Percentiles rank a stretch among this genome's conserved stretches.
These are phyloP conservation scores for Alternaria tenuissima DNA, from an alignment of 2,329 filamentous ascomycete genomes.

Conservation along the genomic window DNA sequence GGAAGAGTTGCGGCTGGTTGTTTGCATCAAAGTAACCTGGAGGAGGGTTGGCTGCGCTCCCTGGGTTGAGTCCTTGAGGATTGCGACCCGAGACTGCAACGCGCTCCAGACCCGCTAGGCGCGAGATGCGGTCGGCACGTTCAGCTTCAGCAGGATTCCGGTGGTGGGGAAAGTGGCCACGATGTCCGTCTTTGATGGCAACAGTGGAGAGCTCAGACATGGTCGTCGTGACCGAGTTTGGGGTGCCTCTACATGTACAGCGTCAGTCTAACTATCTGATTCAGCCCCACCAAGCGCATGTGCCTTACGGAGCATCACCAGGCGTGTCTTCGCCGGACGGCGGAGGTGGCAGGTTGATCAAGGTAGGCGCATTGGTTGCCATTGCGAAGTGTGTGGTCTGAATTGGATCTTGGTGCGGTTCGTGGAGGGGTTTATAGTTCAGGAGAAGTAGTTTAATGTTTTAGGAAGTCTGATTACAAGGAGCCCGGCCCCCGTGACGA, in stretches of 20 bases:
- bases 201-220: constrained; percentile 91
- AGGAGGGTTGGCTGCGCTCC: constrained; percentile 49
- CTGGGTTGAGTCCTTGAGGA: constrained; percentile 56
- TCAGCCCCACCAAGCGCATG: constrained; percentile 15
- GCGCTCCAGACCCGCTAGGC: constrained; percentile 88
- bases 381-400: constrained; percentile 29
- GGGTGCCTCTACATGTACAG: constrained; percentile 73
- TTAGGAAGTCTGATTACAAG: constrained; percentile 6
- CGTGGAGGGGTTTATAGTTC: constrained; percentile 11
- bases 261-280: constrained; percentile 24
- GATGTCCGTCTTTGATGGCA: constrained; percentile 95
- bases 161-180: constrained; percentile 74
- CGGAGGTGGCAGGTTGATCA: constrained; percentile 85
- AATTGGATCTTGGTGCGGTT: background rate
- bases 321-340: constrained; percentile 85
- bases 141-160: constrained; percentile 83
- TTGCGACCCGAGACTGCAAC: constrained; percentile 76
- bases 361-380: constrained; percentile 63
- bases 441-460: constrained; percentile 16
- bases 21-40: constrained; percentile 82
- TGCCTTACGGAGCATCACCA: constrained; percentile 83
- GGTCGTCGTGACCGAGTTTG: constrained; percentile 90
- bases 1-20: constrained; percentile 69
- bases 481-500: constrained; percentile 14
- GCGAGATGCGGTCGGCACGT: constrained; percentile 92